phyloP scores from a whole-genome alignment of 2,329 filamentous ascomycete genomes.

The Berkeleyomyces rouxiae region DNA sequence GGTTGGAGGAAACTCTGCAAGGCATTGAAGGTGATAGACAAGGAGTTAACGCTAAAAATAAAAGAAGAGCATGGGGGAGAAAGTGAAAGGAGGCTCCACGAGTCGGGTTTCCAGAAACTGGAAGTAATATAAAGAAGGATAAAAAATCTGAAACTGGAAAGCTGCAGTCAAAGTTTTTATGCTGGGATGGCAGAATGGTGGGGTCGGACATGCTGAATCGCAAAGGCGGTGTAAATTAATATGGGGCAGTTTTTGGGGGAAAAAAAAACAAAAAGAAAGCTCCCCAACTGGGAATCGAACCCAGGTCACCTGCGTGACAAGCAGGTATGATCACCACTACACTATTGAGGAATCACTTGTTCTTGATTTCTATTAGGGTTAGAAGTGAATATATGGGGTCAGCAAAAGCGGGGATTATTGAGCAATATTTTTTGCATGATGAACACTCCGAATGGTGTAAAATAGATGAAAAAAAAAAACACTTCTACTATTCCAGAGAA shows the following conservation, averaged over 20 bases:
- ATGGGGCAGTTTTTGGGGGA: not conserved
- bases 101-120: not conserved
- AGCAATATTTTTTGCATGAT: no score
- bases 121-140: not conserved
- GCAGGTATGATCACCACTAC: slow-evolving; percentile 15
- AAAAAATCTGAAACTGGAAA: not conserved
- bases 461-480: no score
- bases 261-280: not conserved
- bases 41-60: not conserved
- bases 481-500: no score
- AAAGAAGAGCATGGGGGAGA: not conserved
- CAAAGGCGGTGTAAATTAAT: not conserved
- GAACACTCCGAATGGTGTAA: no score
- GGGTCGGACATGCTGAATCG: not conserved
- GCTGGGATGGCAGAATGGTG: slow-evolving; percentile 12
- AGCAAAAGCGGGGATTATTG: not conserved
- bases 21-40: not conserved
- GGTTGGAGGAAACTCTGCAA: no score
- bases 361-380: not conserved
- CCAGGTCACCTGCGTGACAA: slow-evolving; percentile 15
- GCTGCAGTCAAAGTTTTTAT: slow-evolving; percentile 8
- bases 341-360: slow-evolving; percentile 13
- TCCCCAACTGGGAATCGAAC: slow-evolving; percentile 15
- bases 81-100: not conserved
- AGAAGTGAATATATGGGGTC: no score